Evolutionary conservation across 2,329 filamentous ascomycete species (phyloP).

Genomic region (Fusarium guadeloupense): DNA sequence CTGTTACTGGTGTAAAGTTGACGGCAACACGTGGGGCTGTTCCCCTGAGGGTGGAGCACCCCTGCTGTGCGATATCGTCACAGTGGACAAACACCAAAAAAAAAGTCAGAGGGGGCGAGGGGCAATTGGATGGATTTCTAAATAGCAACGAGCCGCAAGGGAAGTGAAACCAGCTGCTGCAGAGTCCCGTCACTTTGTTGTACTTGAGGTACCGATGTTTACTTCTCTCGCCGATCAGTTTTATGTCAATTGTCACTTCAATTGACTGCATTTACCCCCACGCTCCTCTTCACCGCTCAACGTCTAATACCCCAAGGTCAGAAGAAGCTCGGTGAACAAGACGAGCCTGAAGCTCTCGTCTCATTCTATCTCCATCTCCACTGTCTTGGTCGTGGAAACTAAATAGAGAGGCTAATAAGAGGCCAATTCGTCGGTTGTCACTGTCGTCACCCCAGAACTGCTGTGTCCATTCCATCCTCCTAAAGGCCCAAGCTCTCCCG

Average conservation of each 20-base stretch:
- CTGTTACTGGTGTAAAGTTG: constrained; percentile 7
- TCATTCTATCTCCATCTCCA: not conserved
- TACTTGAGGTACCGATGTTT: constrained; percentile 12
- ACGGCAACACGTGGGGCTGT: constrained; percentile 18
- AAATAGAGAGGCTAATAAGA: not conserved
- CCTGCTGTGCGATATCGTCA: constrained; percentile 32
- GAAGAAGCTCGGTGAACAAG: constrained; percentile 24
- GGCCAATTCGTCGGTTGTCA: constrained; percentile 23
- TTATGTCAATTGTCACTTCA: constrained; percentile 25
- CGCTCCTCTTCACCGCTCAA: constrained; percentile 30
- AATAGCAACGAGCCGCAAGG: constrained; percentile 4
- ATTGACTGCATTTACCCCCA: constrained; percentile 18
- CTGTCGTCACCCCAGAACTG: constrained; percentile 32
- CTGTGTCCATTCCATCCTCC: constrained; percentile 40
- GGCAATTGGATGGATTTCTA: constrained; percentile 8
- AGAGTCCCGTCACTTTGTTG: not conserved
- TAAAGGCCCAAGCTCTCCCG: constrained; percentile 39
- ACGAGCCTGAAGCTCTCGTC: constrained; percentile 5
- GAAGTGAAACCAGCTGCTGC: constrained; percentile 12
- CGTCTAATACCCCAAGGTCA: not conserved
- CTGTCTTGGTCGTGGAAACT: constrained; percentile 3
- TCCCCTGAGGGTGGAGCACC: constrained; percentile 17
- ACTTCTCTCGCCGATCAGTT: constrained; percentile 22
- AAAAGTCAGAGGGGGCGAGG: constrained; percentile 17
- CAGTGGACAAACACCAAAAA: constrained; percentile 8